Base-by-base conservation (phyloP, 306 rosid species). In the Lathyrus tuberosus region DNA sequence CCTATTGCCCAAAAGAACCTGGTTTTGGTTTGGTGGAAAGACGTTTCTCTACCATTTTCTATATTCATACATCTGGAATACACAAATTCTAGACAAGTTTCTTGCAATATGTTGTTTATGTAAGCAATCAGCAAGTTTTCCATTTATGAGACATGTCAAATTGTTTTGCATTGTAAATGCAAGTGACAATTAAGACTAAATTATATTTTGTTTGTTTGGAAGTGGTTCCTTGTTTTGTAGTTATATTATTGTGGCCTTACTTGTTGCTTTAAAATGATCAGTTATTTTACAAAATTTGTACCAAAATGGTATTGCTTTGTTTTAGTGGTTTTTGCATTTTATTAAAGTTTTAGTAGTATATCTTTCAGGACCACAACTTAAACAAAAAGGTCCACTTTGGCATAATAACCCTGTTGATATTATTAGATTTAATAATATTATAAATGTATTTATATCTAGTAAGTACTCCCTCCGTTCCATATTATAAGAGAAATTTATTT, bases 141-240 rank as follows among this genome's bases (percentile, higher is more conserved):
- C 30, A 48, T 65, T 65, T 59, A 20, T 35, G 77, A 30, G 60
- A 28, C 43, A 13, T 18, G 60, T 67, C 2, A 10, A 30, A 51
- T 76, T 69, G 57, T 51, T 16, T 75, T 75, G 84, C 78, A 65
- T 75, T 80, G 80, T 70, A 75, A 75, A 80, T 70, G 80, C 80
- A 65, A 70, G 67, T 70, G 63, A 57, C 40, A 28, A 8, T 57
- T 30, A 57, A 57, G 63, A 14, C 63, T 28, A 28, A 57, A 26
- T 53, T 53, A 53, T 53, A 35, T 35, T 35, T 35, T 35, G 18
- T 2, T 15, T 15, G 22, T 18, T 15, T 47, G 3, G 18, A 47
- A 47, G 11, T 52, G 14, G 31, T 47, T 47, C 9, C 17, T 15
- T 47, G 16, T 6, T 47, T 47, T 47, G 4, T 6, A 47, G 18